Conservation (phyloP, 2,329 filamentous ascomycete genomes). For the Fusarium sp. region DNA sequence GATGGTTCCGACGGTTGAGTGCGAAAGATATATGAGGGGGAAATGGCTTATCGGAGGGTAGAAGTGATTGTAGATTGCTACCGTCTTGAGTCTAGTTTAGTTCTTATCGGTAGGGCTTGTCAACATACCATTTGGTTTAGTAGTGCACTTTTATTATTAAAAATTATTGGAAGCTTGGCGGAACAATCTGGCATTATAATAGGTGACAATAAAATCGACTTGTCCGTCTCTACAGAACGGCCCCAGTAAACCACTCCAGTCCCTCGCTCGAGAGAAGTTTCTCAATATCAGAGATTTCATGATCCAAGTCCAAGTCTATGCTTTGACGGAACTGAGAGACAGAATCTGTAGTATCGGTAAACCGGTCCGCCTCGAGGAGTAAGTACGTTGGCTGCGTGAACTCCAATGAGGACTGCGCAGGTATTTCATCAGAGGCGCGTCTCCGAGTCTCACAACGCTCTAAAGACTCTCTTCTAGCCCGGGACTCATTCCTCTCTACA, state of each 20-base stretch:
- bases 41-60: not conserved
- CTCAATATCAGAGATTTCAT: not conserved
- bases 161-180: not conserved
- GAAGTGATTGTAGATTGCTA: not conserved
- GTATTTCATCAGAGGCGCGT: not conserved
- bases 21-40: not conserved
- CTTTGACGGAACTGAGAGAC: not conserved
- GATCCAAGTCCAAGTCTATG: not conserved
- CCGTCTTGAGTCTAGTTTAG: not conserved
- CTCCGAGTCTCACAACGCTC: not conserved
- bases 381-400: not conserved
- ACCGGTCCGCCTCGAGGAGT: not conserved
- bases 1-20: not conserved
- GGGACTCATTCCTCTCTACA: not conserved
- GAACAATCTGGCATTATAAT: not conserved
- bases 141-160: fast-evolving
- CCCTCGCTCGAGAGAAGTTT: not conserved
- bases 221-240: not conserved
- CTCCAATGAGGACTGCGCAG: not conserved
- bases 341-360: too few relatives aligned
- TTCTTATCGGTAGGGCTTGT: not conserved
- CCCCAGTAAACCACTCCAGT: not conserved
- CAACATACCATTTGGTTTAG: too few relatives aligned
- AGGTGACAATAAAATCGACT: not conserved
- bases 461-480: not conserved